Evolutionary conservation across 2,329 filamentous ascomycete genomes (phyloP).

Genomic region (Xylaria sp.): DNA sequence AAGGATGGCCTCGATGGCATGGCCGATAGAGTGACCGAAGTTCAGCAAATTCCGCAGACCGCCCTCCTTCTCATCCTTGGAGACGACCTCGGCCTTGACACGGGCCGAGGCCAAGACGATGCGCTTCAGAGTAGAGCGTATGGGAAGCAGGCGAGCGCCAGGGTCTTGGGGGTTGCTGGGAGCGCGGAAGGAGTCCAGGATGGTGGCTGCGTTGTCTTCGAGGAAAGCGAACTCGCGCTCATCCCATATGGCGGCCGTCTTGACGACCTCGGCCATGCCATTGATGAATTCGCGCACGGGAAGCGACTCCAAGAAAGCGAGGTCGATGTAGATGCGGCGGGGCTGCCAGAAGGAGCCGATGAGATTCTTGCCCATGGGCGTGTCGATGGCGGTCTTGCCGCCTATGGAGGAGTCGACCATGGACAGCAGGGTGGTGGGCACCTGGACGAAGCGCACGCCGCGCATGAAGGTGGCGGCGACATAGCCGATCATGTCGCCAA

Average conservation of each 20-base stretch:
- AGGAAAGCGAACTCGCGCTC: constrained; percentile 86
- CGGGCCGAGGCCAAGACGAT: constrained; percentile 91
- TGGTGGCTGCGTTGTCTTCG: constrained; percentile 81
- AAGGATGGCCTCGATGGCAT: constrained; percentile 94
- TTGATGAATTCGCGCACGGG: constrained; percentile 95
- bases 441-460: constrained; percentile 94
- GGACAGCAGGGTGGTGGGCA: constrained; percentile 91
- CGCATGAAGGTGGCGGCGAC: constrained; percentile 99
- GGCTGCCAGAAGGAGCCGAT: constrained; percentile 98
- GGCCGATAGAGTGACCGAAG: constrained; percentile 97
- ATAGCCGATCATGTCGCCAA: constrained; percentile 97
- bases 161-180: constrained; percentile 60
- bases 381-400: constrained; percentile 98
- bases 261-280: constrained; percentile 98
- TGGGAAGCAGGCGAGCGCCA: constrained; percentile 72
- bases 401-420: constrained; percentile 99
- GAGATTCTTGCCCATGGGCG: constrained; percentile 93
- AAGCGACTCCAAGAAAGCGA: constrained; percentile 89
- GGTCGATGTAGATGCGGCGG: constrained; percentile 90
- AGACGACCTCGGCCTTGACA: constrained; percentile 94
- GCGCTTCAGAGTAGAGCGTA: constrained; percentile 76
- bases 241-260: constrained; percentile 97
- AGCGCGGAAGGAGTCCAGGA: constrained; percentile 77
- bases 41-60: constrained; percentile 94
- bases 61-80: constrained; percentile 92